Evolutionary conservation across 441 rosid species (phyloP), one percentile per base, ranked within the genome.

Genomic region (Gossypium lobatum): DNA sequence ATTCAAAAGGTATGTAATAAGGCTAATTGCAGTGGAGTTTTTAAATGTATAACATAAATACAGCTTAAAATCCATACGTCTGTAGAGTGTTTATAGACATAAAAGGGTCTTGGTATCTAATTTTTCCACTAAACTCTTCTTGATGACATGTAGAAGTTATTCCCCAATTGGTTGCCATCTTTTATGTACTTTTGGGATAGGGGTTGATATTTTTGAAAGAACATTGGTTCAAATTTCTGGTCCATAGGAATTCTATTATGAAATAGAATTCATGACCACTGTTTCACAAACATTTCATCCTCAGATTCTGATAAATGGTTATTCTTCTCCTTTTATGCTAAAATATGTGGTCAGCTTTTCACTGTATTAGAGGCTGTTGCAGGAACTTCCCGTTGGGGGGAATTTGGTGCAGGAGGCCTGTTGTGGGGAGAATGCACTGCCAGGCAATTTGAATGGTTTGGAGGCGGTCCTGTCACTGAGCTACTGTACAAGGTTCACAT

Each of bases 371-470:
- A 64, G 55, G 48, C 69, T 58, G 58, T 46, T 77, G 73, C 79
- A 96, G 99, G 97, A 77, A 96, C 97, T 13, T 86, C 87, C 59
- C 87, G 92, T 23, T 96, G 99, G 99, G 97, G 97, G 80, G 99
- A 93, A 84, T 96, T 80, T 76, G 99, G 99, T 39, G 89, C 85
- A 81, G 99, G 99, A 48, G 99, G 98, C 76, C 78, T 96, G 54
- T 81, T 96, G 75, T 96, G 99, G 99, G 98, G 96, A 74, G 99
- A 93, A 82, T 96, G 98, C 77, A 84, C 57, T 77, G 81, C 85
- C 68, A 84, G 92, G 74, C 86, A 83, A 78, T 93, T 92, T 83
- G 97, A 96, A 73, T 96, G 99, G 99, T 85, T 96, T 85, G 94
- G 90, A 78, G 97, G 95, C 63, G 70, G 89, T 85, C 84, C 88